Evolutionary conservation across 106 monocot species (phyloP), one percentile per base, ranked within the genome.

Genomic region (Apostasia shenzhenica): DNA sequence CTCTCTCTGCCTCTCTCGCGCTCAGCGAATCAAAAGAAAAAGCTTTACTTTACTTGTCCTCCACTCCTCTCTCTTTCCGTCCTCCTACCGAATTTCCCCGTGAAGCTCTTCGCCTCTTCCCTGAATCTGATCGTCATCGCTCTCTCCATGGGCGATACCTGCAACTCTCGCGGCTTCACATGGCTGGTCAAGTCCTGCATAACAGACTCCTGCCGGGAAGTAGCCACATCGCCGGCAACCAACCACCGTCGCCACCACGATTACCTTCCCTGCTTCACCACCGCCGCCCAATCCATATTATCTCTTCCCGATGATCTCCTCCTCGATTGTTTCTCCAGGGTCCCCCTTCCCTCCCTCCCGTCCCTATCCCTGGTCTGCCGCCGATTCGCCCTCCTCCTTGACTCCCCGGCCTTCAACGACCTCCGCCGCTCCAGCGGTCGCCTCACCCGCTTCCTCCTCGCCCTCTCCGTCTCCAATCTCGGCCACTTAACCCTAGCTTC

Each of bases 131-230:
- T 26, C 26, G 26, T 41, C 37, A 8, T 59, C 59, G 40, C 38
- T 59, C 59, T 59, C 13, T 42, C 48, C 46, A 85, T 84, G 85
- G 68, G 76, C 26, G 92, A 86, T 49, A 71, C 75, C 76, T 87
- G 94, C 90, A 73, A 68, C 68, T 72, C 83, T 38, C 83, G 85
- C 41, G 76, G 83, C 72, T 59, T 95, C 83, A 80, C 91, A 0
- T 88, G 91, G 88, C 88, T 95, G 13, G 75, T 81, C 67, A 83
- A 80, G 67, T 79, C 95, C 73, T 95, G 95, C 86, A 72, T 88
- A 60, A 84, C 91, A 66, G 82, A 92, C 54, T 76, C 86, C 54
- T 57, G 73, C 60, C 80, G 73, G 59, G 72, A 70, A 56, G 63
- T 77, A 14, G 37, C 78, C 76, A 69, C 11, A 43, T 69, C 64